phyloP scores from a whole-genome alignment of 2,329 filamentous ascomycete species.

The Clarireedia paspali region DNA sequence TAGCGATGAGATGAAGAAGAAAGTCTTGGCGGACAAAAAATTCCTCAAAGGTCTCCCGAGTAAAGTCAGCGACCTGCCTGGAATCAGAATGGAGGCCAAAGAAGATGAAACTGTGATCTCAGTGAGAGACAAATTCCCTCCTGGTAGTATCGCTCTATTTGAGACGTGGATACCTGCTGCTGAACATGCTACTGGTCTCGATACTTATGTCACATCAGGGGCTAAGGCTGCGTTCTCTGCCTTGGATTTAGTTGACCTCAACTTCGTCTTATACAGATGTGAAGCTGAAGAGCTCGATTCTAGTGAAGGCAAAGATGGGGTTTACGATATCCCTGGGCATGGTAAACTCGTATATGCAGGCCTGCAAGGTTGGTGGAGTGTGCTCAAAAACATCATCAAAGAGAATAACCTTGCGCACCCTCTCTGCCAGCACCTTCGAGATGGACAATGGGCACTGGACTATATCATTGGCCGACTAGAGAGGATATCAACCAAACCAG shows the following conservation, averaged over 20 bases:
- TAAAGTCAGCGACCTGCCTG: slow-evolving; percentile 64
- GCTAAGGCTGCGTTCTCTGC: slow-evolving; percentile 70
- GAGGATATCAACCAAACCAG: slow-evolving; percentile 55
- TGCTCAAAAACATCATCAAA: slow-evolving; percentile 73
- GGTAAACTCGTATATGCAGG: slow-evolving; percentile 89
- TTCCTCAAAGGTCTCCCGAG: slow-evolving; percentile 78
- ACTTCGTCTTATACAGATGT: slow-evolving; percentile 84
- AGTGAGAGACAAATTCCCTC: slow-evolving; percentile 76
- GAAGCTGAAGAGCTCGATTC: slow-evolving; percentile 81
- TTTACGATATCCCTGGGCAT: slow-evolving; percentile 77
- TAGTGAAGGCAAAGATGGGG: slow-evolving; percentile 74
- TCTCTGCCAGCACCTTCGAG: slow-evolving; percentile 83
- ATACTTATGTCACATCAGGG: slow-evolving; percentile 78
- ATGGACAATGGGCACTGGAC: slow-evolving; percentile 88
- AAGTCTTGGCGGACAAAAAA: slow-evolving; percentile 59
- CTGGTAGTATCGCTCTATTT: slow-evolving; percentile 89
- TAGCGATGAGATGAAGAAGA: slow-evolving; percentile 59
- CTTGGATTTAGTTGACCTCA: slow-evolving; percentile 73
- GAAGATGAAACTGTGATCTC: slow-evolving; percentile 71
- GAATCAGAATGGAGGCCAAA: slow-evolving; percentile 64
- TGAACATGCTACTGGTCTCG: slow-evolving; percentile 75
- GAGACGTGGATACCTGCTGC: slow-evolving; percentile 92
- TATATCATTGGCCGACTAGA: slow-evolving; percentile 77
- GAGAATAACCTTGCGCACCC: slow-evolving; percentile 91
- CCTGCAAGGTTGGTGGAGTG: slow-evolving; percentile 97